phyloP scores from a whole-genome alignment of 352 stramenopile genomes.

The Chrysophaeum taylorii region DNA sequence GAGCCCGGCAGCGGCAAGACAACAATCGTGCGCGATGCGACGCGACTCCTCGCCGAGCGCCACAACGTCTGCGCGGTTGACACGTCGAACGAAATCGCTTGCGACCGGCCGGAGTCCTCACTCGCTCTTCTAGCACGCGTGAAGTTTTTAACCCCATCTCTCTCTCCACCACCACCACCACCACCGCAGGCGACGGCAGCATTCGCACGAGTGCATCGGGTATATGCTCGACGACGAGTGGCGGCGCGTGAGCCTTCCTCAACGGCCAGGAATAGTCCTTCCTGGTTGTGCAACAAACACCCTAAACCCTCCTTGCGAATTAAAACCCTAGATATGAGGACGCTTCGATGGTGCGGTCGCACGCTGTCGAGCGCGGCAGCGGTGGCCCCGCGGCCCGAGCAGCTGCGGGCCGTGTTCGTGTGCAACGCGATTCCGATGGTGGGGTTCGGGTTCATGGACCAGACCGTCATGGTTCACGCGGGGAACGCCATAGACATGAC shows the following conservation, averaged over 20 bases:
- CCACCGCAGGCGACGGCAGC: slow-evolving; percentile 40
- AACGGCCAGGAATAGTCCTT: no score
- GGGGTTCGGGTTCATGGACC: slow-evolving; percentile 41
- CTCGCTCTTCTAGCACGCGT: background rate
- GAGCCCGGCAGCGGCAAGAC: slow-evolving; percentile 60
- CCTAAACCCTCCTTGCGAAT: no score
- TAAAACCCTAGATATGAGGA: no score
- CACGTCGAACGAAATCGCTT: slow-evolving; percentile 73
- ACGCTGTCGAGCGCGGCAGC: no score
- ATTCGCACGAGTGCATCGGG: slow-evolving; percentile 59
- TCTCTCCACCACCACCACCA: background rate
- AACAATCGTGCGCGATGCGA: slow-evolving; percentile 66
- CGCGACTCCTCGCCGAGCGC: slow-evolving; percentile 41
- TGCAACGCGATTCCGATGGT: background rate
- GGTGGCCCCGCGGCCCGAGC: no score
- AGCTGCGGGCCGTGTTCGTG: no score
- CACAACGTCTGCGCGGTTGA: slow-evolving; percentile 72
- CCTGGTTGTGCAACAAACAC: no score
- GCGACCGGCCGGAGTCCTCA: slow-evolving; percentile 16
- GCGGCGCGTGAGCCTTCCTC: no score
- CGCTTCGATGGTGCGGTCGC: no score
- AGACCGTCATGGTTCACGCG: slow-evolving; percentile 48
- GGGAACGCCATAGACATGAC: slow-evolving; percentile 45
- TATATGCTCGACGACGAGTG: no score
- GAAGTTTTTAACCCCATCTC: background rate